phyloP scores from a whole-genome alignment of 1,284 basidiomycete genomes.

The Ceratobasidium sp. region DNA sequence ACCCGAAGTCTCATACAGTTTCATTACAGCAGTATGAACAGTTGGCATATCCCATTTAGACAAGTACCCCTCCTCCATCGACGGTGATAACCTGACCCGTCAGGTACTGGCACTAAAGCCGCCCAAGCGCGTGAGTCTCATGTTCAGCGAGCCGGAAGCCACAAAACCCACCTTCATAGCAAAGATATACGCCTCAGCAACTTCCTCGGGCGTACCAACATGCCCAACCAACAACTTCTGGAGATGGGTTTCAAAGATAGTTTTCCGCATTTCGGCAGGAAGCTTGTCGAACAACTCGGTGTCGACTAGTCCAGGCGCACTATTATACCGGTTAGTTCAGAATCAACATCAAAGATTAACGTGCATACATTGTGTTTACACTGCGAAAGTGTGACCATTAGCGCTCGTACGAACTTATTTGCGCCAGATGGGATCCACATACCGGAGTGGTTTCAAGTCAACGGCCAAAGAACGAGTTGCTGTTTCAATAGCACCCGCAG shows the following conservation, averaged over 20 bases:
- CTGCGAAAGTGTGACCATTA: not conserved
- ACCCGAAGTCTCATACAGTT: not conserved
- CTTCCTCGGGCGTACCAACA: conserved; percentile 27
- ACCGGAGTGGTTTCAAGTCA: conserved; percentile 37
- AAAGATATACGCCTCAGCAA: conserved; percentile 32
- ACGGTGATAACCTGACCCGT: conserved; percentile 21
- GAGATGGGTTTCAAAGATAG: not conserved
- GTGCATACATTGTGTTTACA: conserved; percentile 14
- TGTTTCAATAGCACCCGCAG: conserved; percentile 11
- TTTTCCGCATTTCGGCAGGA: not conserved
- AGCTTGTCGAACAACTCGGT: conserved; percentile 1
- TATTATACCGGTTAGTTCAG: not conserved
- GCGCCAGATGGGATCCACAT: too few relatives aligned
- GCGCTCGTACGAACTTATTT: too few relatives aligned
- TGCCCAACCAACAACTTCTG: conserved; percentile 16
- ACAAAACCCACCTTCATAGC: conserved; percentile 20
- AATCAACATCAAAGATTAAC: not conserved
- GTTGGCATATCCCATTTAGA: not conserved
- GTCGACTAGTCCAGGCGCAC: conserved; percentile 14
- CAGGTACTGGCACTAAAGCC: conserved; percentile 16
- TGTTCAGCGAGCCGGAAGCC: too few relatives aligned
- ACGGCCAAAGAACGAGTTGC: conserved; percentile 16
- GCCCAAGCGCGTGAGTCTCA: not conserved
- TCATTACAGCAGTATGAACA: not conserved
- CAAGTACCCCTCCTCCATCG: conserved; percentile 14